phyloP scores from a whole-genome alignment of 2,329 filamentous ascomycete species.

The Sclerotinia spermophila region DNA sequence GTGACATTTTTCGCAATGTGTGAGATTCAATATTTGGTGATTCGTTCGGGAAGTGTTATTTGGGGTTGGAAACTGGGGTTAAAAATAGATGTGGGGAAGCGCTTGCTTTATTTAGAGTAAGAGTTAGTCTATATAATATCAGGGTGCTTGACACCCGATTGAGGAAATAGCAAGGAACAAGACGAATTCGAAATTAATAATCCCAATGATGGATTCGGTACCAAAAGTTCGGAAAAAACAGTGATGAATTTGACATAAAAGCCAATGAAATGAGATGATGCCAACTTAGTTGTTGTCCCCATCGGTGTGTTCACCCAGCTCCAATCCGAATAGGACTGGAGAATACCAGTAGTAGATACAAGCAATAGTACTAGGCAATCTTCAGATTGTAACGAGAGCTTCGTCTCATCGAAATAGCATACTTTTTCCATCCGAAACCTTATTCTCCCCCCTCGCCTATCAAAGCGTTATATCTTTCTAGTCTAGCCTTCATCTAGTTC shows the following conservation, averaged over 20 bases:
- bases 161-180: neutral
- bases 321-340: neutral
- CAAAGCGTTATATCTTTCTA: neutral
- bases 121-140: neutral
- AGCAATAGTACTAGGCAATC: neutral
- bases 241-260: neutral
- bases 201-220: neutral
- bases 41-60: neutral
- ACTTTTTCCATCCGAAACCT: neutral
- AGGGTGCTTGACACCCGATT: neutral
- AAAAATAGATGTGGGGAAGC: constrained; percentile 12
- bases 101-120: neutral
- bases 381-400: neutral
- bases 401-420: neutral
- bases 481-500: neutral
- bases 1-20: neutral
- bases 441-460: neutral
- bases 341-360: neutral
- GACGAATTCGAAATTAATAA: neutral
- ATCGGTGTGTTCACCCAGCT: neutral
- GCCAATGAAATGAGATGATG: neutral
- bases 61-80: neutral
- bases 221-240: neutral
- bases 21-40: neutral
- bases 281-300: neutral